phyloP scores from a whole-genome alignment of 2,329 filamentous ascomycete species.

The Trichoderma koningii region DNA sequence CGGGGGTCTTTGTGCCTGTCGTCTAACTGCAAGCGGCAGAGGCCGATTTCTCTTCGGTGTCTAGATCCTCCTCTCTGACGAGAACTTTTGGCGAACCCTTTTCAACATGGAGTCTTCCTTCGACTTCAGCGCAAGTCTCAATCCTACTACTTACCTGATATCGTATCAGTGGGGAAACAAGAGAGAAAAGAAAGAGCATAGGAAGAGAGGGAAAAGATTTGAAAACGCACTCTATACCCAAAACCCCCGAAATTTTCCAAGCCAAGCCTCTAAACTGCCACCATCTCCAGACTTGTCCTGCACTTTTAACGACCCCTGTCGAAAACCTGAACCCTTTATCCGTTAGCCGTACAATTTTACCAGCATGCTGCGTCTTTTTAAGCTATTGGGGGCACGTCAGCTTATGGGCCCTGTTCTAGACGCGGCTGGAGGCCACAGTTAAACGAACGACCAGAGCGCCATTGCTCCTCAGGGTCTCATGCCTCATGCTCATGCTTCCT shows the following conservation, averaged over 20 bases:
- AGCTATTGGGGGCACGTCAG: conserved; percentile 23
- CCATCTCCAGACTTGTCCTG: not conserved
- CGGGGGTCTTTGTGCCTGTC: not conserved
- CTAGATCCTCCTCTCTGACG: not conserved
- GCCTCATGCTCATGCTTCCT: no score
- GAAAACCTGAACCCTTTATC: not conserved
- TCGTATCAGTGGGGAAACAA: no score
- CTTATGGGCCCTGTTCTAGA: conserved; percentile 15
- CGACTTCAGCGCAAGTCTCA: no score
- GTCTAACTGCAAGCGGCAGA: not conserved
- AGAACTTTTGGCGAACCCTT: no score
- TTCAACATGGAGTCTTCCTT: no score
- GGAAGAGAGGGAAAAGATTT: no score
- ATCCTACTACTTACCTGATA: no score
- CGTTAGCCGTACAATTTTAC: conserved; percentile 14
- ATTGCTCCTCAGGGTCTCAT: no score
- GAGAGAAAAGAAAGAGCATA: no score
- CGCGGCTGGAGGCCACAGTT: conserved; percentile 9
- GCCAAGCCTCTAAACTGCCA: no score
- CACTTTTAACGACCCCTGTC: not conserved
- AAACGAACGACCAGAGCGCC: not conserved
- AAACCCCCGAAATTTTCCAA: no score
- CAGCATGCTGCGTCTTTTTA: not conserved
- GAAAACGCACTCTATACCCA: no score
- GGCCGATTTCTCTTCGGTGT: not conserved